These are phyloP conservation scores for Sphaerostilbella broomeana DNA, from an alignment of 2,329 filamentous ascomycete genomes.

Conservation along the genomic window DNA sequence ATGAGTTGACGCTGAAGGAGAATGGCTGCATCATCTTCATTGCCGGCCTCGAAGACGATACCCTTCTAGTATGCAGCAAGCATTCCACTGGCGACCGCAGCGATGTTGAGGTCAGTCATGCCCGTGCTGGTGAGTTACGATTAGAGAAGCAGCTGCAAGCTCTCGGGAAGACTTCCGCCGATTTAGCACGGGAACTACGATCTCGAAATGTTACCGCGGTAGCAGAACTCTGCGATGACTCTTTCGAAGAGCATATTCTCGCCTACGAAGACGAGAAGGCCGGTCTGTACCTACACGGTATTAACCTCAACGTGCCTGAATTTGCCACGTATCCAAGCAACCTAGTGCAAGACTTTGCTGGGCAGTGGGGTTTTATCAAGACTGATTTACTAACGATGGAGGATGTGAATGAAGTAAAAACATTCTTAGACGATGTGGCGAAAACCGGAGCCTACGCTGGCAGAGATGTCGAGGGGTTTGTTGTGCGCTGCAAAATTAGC, in stretches of 20 bases:
- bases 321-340: conserved; percentile 81
- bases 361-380: conserved; percentile 90
- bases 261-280: conserved; percentile 77
- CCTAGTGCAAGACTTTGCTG: conserved; percentile 83
- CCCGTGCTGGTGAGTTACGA: conserved; percentile 73
- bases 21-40: conserved; percentile 99
- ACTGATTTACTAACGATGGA: conserved; percentile 73
- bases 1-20: conserved; percentile 94
- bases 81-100: conserved; percentile 82
- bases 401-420: conserved; percentile 64
- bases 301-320: conserved; percentile 90
- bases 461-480: conserved; percentile 93
- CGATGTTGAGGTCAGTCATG: conserved; percentile 71
- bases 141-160: conserved; percentile 71
- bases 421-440: conserved; percentile 76
- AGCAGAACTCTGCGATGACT: conserved; percentile 91
- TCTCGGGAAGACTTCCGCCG: conserved; percentile 69
- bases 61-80: conserved; percentile 95
- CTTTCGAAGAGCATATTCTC: conserved; percentile 93
- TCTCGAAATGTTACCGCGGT: conserved; percentile 87
- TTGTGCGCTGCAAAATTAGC: conserved; percentile 77
- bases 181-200: conserved; percentile 70
- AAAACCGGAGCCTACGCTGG: conserved; percentile 86
- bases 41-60: conserved; percentile 80
- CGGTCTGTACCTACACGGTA: conserved; percentile 89